phyloP scores from a whole-genome alignment of 805 yeast genomes.

The Pichia thaimueangensis region DNA sequence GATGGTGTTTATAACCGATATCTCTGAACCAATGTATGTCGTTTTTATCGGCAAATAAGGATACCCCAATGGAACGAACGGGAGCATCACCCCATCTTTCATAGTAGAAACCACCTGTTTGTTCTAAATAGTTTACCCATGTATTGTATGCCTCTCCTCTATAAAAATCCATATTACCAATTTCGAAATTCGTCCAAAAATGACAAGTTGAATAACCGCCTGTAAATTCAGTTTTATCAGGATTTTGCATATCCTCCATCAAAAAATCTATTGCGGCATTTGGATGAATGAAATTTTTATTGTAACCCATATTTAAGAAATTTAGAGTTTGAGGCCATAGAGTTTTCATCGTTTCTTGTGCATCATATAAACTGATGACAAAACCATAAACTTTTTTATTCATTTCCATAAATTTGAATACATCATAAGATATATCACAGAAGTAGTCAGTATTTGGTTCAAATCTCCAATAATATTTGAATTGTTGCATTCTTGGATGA shows the following conservation, averaged over 20 bases:
- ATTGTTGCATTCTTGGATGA: slow-evolving; percentile 54
- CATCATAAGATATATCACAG: slow-evolving; percentile 68
- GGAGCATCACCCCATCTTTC: slow-evolving; percentile 97
- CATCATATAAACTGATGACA: slow-evolving; percentile 62
- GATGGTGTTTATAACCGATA: slow-evolving; percentile 70
- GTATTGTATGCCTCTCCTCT: slow-evolving; percentile 58
- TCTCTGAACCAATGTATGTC: slow-evolving; percentile 84
- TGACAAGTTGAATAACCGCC: slow-evolving; percentile 59
- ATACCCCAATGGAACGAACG: slow-evolving; percentile 71
- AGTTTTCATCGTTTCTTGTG: slow-evolving; percentile 53
- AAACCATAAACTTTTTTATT: slow-evolving; percentile 71
- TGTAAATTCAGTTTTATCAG: slow-evolving; percentile 35
- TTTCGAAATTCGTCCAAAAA: slow-evolving; percentile 88
- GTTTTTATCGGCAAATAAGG: slow-evolving; percentile 60
- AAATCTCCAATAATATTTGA: slow-evolving; percentile 72
- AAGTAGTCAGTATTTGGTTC: slow-evolving; percentile 69
- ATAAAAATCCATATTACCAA: slow-evolving; percentile 77
- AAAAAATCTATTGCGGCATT: slow-evolving; percentile 51
- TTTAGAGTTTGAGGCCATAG: slow-evolving; percentile 67
- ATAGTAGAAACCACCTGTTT: slow-evolving; percentile 75
- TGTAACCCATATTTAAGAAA: slow-evolving; percentile 37
- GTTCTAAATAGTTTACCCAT: slow-evolving; percentile 60
- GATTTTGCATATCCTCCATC: slow-evolving; percentile 45
- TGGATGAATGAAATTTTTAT: slow-evolving; percentile 52
- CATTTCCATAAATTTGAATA: slow-evolving; percentile 64